A percentile compares a stretch with the other conserved stretches of the same genome.
phyloP scores from a whole-genome alignment of 2,329 filamentous ascomycete genomes.

The Clarireedia hainanense region DNA sequence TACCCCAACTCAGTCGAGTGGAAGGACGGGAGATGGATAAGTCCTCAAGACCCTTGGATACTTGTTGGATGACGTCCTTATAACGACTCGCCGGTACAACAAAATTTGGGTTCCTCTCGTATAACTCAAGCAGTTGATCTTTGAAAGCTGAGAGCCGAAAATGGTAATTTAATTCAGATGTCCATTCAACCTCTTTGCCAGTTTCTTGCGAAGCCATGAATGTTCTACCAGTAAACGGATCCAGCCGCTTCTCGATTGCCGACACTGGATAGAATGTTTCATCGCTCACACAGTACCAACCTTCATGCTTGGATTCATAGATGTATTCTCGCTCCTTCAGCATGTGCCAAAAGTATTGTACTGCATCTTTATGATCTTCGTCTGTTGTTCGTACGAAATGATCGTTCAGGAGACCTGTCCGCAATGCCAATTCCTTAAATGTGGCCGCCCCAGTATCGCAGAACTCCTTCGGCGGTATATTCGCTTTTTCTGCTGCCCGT shows the following conservation, averaged over 20 bases:
- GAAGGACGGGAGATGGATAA: slow-evolving; percentile 81
- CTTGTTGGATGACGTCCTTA: slow-evolving; percentile 70
- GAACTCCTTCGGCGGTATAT: slow-evolving; percentile 69
- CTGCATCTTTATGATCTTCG: slow-evolving; percentile 69
- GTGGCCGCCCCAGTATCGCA: slow-evolving; percentile 77
- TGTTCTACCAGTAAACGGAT: slow-evolving; percentile 74
- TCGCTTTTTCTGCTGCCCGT: slow-evolving; percentile 66
- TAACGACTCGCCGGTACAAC: slow-evolving; percentile 66
- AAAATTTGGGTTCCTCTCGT: slow-evolving; percentile 68
- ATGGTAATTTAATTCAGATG: slow-evolving; percentile 87
- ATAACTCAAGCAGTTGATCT: slow-evolving; percentile 72
- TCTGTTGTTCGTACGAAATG: slow-evolving; percentile 93
- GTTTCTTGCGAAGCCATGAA: slow-evolving; percentile 80
- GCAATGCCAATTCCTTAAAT: slow-evolving; percentile 67
- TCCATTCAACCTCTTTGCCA: slow-evolving; percentile 90
- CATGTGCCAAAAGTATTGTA: slow-evolving; percentile 82
- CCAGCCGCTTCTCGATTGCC: slow-evolving; percentile 63
- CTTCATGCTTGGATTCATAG: slow-evolving; percentile 79
- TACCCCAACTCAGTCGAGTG: slow-evolving; percentile 76
- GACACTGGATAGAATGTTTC: slow-evolving; percentile 89
- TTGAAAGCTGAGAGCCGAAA: slow-evolving; percentile 81
- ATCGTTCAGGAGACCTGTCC: slow-evolving; percentile 66
- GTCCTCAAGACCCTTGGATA: slow-evolving; percentile 72
- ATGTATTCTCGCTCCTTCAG: slow-evolving; percentile 69
- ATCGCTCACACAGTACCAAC: slow-evolving; percentile 95